These are phyloP conservation scores for Pyrus bretschneideri DNA, from an alignment of 306 rosid genomes.

Conservation along the genomic window DNA sequence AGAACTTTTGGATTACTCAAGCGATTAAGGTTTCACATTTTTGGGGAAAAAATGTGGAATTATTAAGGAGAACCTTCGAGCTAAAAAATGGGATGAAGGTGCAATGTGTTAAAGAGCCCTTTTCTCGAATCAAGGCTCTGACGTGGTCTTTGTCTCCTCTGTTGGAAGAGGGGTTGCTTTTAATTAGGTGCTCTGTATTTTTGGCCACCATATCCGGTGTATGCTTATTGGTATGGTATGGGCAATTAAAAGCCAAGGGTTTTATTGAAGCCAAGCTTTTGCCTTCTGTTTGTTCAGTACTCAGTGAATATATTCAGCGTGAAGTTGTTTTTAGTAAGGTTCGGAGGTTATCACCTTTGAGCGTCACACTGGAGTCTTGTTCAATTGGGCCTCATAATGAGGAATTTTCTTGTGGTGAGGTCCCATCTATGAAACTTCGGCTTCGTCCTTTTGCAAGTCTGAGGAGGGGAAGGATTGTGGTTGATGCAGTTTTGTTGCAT, in stretches of 20 bases:
- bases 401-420: slow-evolving; percentile 88
- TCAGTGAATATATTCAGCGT: slow-evolving; percentile 67
- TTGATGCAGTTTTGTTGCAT: slow-evolving; percentile 74
- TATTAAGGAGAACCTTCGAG: slow-evolving; percentile 40
- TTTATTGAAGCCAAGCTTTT: slow-evolving; percentile 59
- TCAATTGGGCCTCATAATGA: slow-evolving; percentile 69
- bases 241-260: slow-evolving; percentile 58
- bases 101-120: slow-evolving; percentile 54
- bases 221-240: slow-evolving; percentile 75
- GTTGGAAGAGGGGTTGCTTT: slow-evolving; percentile 70
- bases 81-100: slow-evolving; percentile 37
- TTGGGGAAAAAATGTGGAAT: slow-evolving; percentile 55
- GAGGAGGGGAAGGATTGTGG: slow-evolving; percentile 80
- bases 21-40: slow-evolving; percentile 47
- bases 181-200: slow-evolving; percentile 64
- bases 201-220: slow-evolving; percentile 61
- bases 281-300: slow-evolving; percentile 71
- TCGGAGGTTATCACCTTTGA: slow-evolving; percentile 67
- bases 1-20: slow-evolving; percentile 41
- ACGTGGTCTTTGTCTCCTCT: slow-evolving; percentile 39
- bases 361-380: slow-evolving; percentile 78
- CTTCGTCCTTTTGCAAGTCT: slow-evolving; percentile 71
- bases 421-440: slow-evolving; percentile 58
- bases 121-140: slow-evolving; percentile 40
- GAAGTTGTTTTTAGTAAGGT: slow-evolving; percentile 77